A percentile compares a stretch with the other conserved stretches of the same genome.
Evolutionary conservation across 805 yeast species (phyloP).

Genomic region (Torulaspora delbrueckii): DNA sequence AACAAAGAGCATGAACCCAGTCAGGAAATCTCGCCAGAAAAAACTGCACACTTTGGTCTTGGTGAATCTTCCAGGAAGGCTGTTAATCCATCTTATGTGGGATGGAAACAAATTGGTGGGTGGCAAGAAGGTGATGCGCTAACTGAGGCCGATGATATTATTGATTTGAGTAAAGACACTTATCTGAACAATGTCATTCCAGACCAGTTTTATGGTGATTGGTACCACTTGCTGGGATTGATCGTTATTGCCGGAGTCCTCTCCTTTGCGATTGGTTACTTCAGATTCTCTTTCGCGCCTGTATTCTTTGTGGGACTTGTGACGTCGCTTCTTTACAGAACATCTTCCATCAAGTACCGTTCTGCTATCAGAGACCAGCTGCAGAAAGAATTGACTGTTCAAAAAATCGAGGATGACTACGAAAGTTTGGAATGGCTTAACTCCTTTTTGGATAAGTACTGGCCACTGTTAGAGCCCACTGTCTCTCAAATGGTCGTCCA

Average conservation of each 20-base stretch:
- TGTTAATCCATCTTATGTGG: conserved; percentile 60
- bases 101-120: conserved; percentile 93
- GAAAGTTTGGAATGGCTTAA: conserved; percentile 97
- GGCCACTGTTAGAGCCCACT: conserved; percentile 88
- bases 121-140: conserved; percentile 69
- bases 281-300: conserved; percentile 73
- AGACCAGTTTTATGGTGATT: conserved; percentile 78
- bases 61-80: conserved; percentile 16
- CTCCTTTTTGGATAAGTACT: conserved; percentile 80
- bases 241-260: conserved; percentile 61
- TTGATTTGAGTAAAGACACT: conserved; percentile 70
- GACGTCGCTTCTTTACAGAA: conserved; percentile 69
- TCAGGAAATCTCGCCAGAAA: conserved; percentile 20
- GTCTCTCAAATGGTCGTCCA: conserved; percentile 80
- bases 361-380: conserved; percentile 68
- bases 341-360: conserved; percentile 78
- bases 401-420: conserved; percentile 77
- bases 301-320: conserved; percentile 64
- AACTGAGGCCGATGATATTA: conserved; percentile 61
- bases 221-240: conserved; percentile 88
- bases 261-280: conserved; percentile 76
- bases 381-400: conserved; percentile 78
- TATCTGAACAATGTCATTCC: conserved; percentile 72
- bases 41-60: conserved; percentile 18
- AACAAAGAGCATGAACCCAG: conserved; percentile 18